phyloP scores from a whole-genome alignment of 805 yeast species.

The Teunomyces barrocoloradensis region DNA sequence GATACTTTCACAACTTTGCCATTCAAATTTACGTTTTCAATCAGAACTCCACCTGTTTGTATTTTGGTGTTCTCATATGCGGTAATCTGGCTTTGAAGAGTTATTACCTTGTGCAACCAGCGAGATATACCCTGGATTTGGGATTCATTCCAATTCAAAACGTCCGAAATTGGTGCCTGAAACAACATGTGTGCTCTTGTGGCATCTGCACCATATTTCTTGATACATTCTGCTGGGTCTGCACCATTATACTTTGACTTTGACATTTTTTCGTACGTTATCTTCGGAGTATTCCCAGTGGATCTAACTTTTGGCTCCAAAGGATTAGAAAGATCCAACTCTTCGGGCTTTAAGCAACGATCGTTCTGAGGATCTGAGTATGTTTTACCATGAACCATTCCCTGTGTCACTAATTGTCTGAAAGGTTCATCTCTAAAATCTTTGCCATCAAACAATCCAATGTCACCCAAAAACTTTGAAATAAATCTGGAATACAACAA shows the following conservation, averaged over 20 bases:
- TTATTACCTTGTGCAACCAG: conserved; percentile 68
- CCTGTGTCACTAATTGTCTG: conserved; percentile 79
- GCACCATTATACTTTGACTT: conserved; percentile 95
- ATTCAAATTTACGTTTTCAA: conserved; percentile 17
- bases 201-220: conserved; percentile 85
- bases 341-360: conserved; percentile 75
- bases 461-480: conserved; percentile 68
- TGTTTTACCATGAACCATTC: conserved; percentile 97
- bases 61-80: neutral
- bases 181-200: conserved; percentile 90
- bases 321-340: conserved; percentile 48
- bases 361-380: conserved; percentile 69
- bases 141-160: conserved; percentile 84
- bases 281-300: conserved; percentile 49
- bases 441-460: conserved; percentile 68
- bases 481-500: conserved; percentile 82
- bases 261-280: conserved; percentile 90
- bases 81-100: conserved; percentile 20
- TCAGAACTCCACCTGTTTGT: conserved; percentile 11
- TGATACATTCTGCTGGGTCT: conserved; percentile 78
- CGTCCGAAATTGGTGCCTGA: conserved; percentile 84
- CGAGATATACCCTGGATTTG: conserved; percentile 85
- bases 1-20: conserved; percentile 17
- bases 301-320: conserved; percentile 44
- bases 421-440: conserved; percentile 74